These are phyloP conservation scores for Populus pruinosa DNA, from an alignment of 345 rosid genomes.

Conservation along the genomic window DNA sequence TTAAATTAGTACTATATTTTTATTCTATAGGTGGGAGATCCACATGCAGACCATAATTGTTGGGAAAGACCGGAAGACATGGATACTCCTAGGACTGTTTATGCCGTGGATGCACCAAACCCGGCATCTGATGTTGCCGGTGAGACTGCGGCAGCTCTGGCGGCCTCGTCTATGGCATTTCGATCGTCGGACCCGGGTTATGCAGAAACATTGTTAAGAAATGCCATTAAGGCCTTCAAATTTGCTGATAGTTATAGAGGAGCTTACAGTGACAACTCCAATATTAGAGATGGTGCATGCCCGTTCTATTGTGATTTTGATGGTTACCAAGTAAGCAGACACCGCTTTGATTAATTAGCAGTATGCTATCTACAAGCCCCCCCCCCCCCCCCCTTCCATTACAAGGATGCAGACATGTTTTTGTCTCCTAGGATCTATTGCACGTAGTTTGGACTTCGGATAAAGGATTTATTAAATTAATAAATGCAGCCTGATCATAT, in stretches of 20 bases:
- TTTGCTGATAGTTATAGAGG: conserved; percentile 80
- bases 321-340: conserved; percentile 64
- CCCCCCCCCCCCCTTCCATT: not conserved
- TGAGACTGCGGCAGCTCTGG: conserved; percentile 82
- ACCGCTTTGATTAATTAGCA: not conserved
- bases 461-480: not conserved
- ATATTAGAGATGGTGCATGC: conserved; percentile 67
- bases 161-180: conserved; percentile 85
- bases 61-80: conserved; percentile 99
- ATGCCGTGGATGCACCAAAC: conserved; percentile 74
- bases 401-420: not conserved
- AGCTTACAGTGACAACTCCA: conserved; percentile 80
- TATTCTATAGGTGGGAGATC: conserved; percentile 76
- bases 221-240: conserved; percentile 54
- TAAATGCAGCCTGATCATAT: not conserved
- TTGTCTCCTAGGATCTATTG: not conserved
- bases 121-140: conserved; percentile 91
- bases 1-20: not conserved
- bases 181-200: conserved; percentile 75
- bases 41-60: conserved; percentile 69
- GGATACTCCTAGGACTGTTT: conserved; percentile 82
- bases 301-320: conserved; percentile 94
- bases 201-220: conserved; percentile 63
- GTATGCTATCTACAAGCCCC: not conserved
- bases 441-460: not conserved